Base-by-base conservation (phyloP, 2,329 filamentous ascomycete species). In the Fusarium newnesense region DNA sequence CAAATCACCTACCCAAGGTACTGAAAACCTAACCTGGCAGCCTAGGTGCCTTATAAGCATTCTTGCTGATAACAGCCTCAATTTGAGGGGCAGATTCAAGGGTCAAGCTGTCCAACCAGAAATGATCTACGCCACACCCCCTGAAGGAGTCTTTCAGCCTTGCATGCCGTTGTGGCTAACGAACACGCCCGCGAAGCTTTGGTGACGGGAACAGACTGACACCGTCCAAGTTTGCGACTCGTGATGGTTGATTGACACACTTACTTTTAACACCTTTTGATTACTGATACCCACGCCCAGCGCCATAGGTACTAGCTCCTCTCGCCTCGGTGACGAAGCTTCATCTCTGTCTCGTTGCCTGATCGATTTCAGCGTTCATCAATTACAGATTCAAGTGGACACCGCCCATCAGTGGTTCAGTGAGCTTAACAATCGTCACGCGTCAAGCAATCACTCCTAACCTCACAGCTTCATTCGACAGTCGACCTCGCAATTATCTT, bases 161-260 rank as follows among this genome's bases (percentile, higher is more conserved):
- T 68, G 71, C 59, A 67, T 42, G n/a, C 32, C 24, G 28, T 6
- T 53, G 72, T 74, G 72, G 72, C 68, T 72, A 7, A 15, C 18
- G 30, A 50, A 16, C 34, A 46, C 36, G 21, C 47, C 39, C 32
- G 39, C 30, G 46, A 70, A 63, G 54, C 50, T 54, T 53, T 49
- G 56, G 70, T 52, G 24, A 40, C 50, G 19, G 50, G 50, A 30
- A 54, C 36, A 28, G 21, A 42, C 50, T 53, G 67, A 72, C 71
- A 73, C 70, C 61, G 61, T 62, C 67, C 32, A 43, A 42, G 46
- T 59, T 43, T 62, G 57, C 58, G 54, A 56, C 58, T 67, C 69
- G 72, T 54, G 72, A 74, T 74, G 67, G 63, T 59, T 60, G 67
- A 73, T 71, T 47, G 39, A 66, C 58, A 21, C 47, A 40, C 40